Evolutionary conservation across 2,329 filamentous ascomycete species (phyloP), one percentile per base, ranked within the genome.

Genomic region (Fusarium musae): DNA sequence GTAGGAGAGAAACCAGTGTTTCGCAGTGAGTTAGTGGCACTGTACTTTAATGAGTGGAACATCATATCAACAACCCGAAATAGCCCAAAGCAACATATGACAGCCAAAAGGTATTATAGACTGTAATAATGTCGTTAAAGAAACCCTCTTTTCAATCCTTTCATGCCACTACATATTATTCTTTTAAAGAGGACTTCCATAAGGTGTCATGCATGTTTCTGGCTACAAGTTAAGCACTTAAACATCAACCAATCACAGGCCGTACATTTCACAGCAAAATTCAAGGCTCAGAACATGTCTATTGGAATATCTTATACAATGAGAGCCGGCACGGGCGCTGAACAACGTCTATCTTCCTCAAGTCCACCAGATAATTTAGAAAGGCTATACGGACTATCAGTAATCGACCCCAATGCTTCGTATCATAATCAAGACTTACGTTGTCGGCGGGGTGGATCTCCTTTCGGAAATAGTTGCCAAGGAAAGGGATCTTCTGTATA

Each of bases 371-470:
- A 58, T 63, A 57, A 72, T 78, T 84, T 84, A 85, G 78, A 85
- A 85, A 59, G 83, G 83, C 83, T 84, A 34, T 16, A 17, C 36
- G 10, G 11, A 21, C 6, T 21, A 63, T 83, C 73, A 83, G 78
- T 50, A 57, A 28, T 2, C 15, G 17, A 32, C 13, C 21, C 26
- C 17, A 39, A 21, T 32, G 12, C 17, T 32, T 3, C n/a, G 9
- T 16, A 10, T 11, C 15, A 43, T 23, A 16, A 6, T 17, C 15
- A 16, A 83, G 16, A 86, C 89, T 84, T 77, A 91, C 89, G 83
- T 90, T 91, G 83, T 92, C 90, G 68, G 89, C 88, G 67, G 89
- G 84, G 75, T 88, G 86, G 75, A 88, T 77, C 79, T 89, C 84
- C 80, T 87, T 86, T 77, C 84, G 76, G 80, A 86, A 91, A 82